Percentiles rank a stretch among this genome's conserved stretches.
These are phyloP conservation scores for Penicillium sp. DNA, from an alignment of 2,329 filamentous ascomycete genomes.

Conservation along the genomic window DNA sequence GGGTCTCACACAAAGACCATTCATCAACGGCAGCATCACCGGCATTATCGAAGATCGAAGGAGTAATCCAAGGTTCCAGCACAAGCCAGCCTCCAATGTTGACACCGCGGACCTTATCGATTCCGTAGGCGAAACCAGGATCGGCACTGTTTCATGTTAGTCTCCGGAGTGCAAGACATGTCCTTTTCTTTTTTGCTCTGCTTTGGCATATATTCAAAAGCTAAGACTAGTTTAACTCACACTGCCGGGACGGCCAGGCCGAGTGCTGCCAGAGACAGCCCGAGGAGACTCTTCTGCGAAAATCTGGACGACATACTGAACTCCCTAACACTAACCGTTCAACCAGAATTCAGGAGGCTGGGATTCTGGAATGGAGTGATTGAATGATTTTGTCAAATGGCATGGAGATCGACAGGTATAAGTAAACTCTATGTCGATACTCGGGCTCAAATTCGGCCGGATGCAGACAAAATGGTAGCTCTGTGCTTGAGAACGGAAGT, in stretches of 20 bases:
- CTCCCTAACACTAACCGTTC: constrained; percentile 11
- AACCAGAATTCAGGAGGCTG: constrained; percentile 34
- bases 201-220: not conserved
- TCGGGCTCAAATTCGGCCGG: constrained; percentile 11
- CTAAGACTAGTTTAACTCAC: constrained; percentile 24
- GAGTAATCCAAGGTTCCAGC: constrained; percentile 67
- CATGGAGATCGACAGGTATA: constrained; percentile 36
- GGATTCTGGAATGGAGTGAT: constrained; percentile 25
- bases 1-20: constrained; percentile 55
- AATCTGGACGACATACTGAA: constrained; percentile 32
- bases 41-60: constrained; percentile 60
- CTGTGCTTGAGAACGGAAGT: constrained; percentile 17
- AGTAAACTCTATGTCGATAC: constrained; percentile 30
- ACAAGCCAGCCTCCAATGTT: constrained; percentile 70
- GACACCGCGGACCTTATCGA: constrained; percentile 64
- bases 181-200: not conserved
- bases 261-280: constrained; percentile 31
- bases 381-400: constrained; percentile 23
- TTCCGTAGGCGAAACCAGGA: constrained; percentile 56
- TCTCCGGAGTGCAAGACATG: not conserved
- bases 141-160: constrained; percentile 24
- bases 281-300: constrained; percentile 31
- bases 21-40: constrained; percentile 61
- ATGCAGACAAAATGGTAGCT: constrained; percentile 19
- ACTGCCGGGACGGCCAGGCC: constrained; percentile 25